These are phyloP conservation scores for Discostella stelligeroides DNA, from an alignment of 108 stramenopile genomes.

Conservation along the genomic window DNA sequence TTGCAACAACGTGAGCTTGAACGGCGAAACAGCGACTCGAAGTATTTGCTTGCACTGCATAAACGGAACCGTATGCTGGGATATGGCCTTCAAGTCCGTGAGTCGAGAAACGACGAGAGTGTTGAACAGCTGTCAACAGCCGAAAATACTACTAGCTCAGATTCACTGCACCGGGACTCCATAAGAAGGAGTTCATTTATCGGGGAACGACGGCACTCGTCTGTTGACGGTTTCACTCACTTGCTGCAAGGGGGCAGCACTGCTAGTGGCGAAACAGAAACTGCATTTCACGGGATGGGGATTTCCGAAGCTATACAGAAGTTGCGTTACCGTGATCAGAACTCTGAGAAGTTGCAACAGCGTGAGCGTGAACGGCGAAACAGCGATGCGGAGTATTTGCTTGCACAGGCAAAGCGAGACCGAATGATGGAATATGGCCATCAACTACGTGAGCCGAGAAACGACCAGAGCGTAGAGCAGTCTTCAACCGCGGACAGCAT, in stretches of 20 bases:
- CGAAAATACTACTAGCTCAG: not conserved
- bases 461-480: not conserved
- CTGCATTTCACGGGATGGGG: not conserved
- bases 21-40: slow-evolving; percentile 16
- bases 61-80: slow-evolving; percentile 32
- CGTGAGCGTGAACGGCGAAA: slow-evolving; percentile 18
- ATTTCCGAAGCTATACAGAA: slow-evolving; percentile 26
- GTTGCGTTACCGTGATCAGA: slow-evolving; percentile 9
- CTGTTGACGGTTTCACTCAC: not conserved
- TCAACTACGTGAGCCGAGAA: not conserved
- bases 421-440: slow-evolving; percentile 32
- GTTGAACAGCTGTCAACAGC: not conserved
- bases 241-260: not conserved
- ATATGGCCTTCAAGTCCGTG: slow-evolving; percentile 9
- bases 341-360: not conserved
- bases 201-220: not conserved
- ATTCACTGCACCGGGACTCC: not conserved
- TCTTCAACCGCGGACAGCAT: not conserved
- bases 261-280: too few relatives aligned
- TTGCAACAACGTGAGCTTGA: slow-evolving; percentile 17
- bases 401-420: slow-evolving; percentile 23
- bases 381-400: slow-evolving; percentile 14
- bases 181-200: not conserved
- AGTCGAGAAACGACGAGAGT: not conserved
- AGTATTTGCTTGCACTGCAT: slow-evolving; percentile 7